Evolutionary conservation across 2,329 filamentous ascomycete genomes (phyloP), one percentile per base, ranked within the genome.

Genomic region (Tolypocladium tundrense): DNA sequence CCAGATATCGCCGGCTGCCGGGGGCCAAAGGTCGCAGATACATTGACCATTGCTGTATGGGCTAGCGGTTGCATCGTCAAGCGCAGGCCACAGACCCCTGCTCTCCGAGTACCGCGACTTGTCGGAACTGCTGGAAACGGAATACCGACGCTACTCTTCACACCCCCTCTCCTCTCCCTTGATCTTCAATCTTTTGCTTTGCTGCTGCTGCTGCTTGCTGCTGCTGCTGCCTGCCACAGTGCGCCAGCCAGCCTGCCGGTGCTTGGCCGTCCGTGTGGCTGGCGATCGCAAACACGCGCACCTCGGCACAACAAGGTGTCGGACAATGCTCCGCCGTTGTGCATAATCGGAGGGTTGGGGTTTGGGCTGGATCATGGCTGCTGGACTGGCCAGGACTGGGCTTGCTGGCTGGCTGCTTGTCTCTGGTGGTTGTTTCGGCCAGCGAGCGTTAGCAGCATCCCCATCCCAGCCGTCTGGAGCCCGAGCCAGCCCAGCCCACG

Each of bases 51-150:
- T 21, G 21, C 48, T 35, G 16, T 31, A 6, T 3, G 27, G 27
- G 6, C 27, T 51, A 42, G 54, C 41, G 40, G 42, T 53, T 57
- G 56, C 58, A 55, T 39, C 24, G 42, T 48, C 41, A 58, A 50
- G 27, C 31, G 10, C 48, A 13, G 8, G 48, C 48, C 37, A 35
- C 31, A 42, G 40, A 61, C 51, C 60, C 57, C 54, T 56, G 61
- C 52, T 37, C 51, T 37, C 14, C 27, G 4, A 31, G 27, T 31
- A 31, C 45, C 35, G 19, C 33, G 33, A 39, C 40, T 35, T 52
- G 37, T 54, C 62, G 63, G 63, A 58, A 53, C 41, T 58, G 57
- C 62, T 63, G 57, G 55, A 64, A 61, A 53, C 52, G 63, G 63
- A 24, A 65, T 59, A 27, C 62, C 62, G 62, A 61, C 42, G 19